These are phyloP conservation scores for Orbilia quercus DNA, from an alignment of 2,329 filamentous ascomycete species.

Conservation along the genomic window DNA sequence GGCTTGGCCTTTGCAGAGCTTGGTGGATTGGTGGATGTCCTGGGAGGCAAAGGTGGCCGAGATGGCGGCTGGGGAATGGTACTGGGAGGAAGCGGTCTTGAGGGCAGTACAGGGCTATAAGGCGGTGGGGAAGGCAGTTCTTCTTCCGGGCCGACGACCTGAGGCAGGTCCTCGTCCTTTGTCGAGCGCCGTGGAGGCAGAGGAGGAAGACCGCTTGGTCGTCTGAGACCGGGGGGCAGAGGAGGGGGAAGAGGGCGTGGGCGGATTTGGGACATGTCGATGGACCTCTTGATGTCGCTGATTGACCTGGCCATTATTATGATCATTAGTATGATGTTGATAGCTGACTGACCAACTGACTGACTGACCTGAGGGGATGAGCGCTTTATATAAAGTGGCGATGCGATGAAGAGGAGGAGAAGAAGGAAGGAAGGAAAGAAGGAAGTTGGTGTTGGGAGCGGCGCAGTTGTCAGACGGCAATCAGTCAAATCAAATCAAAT, in stretches of 20 bases:
- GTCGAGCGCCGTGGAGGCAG: conserved; percentile 4
- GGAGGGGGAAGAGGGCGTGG: conserved; percentile 27
- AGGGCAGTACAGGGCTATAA: conserved; percentile 18
- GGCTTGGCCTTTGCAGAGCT: neutral
- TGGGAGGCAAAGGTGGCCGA: conserved; percentile 6
- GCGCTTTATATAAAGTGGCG: neutral
- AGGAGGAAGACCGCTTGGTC: neutral
- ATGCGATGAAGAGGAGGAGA: neutral
- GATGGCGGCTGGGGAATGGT: neutral
- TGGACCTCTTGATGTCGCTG: conserved; percentile 7
- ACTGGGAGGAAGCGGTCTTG: conserved; percentile 2
- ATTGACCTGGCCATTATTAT: conserved; percentile 2
- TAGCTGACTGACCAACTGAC: neutral
- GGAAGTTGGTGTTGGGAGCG: neutral
- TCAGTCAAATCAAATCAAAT: neutral
- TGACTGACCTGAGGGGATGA: neutral
- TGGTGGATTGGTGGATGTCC: neutral
- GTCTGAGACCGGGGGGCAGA: conserved; percentile 19
- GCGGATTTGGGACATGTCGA: conserved; percentile 37
- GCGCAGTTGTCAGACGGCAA: neutral
- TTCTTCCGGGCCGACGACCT: neutral
- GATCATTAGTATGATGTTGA: neutral
- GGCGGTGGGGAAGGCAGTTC: conserved; percentile 29
- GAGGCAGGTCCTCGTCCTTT: neutral
- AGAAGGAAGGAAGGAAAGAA: neutral